Conservation (phyloP, 2,329 filamentous ascomycete species). For the Trichophyton verrucosum region DNA sequence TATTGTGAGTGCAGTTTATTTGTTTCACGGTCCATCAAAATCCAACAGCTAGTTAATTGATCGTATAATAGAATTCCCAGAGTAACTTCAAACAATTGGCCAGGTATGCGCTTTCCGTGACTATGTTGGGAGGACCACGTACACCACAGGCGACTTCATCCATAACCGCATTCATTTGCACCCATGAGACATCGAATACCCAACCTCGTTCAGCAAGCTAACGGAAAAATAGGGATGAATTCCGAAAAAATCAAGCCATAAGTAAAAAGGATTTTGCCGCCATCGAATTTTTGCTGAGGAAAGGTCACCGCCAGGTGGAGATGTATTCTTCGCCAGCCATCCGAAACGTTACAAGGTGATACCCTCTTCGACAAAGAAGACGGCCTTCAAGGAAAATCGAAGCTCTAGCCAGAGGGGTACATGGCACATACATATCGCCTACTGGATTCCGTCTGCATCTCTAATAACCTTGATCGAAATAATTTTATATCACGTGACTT, state of each 20-base stretch:
- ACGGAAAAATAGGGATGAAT: conserved; percentile 52
- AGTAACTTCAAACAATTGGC: conserved; percentile 32
- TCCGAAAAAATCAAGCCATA: conserved; percentile 54
- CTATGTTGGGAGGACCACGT: not conserved
- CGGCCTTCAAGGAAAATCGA: not conserved
- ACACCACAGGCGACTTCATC: too few species aligned
- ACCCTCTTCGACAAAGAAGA: not conserved
- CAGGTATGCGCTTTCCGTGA: conserved; percentile 23
- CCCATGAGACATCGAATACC: too few species aligned
- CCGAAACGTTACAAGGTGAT: conserved; percentile 49
- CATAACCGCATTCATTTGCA: too few species aligned
- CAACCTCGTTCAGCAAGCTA: not conserved
- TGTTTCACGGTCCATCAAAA: too few species aligned
- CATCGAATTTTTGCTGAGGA: conserved; percentile 73
- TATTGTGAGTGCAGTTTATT: conserved; percentile 37
- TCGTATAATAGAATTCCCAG: conserved; percentile 24
- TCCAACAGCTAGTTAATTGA: not conserved
- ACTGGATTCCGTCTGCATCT: too few species aligned
- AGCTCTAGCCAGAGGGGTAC: not conserved
- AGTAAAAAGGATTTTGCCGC: conserved; percentile 77
- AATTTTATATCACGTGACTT: not conserved
- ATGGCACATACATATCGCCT: too few species aligned
- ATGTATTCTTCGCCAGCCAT: conserved; percentile 69
- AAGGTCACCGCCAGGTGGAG: conserved; percentile 69
- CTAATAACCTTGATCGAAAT: too few species aligned